Conservation (phyloP, 2,329 filamentous ascomycete species). For the Cladophialophora chaetospira region DNA sequence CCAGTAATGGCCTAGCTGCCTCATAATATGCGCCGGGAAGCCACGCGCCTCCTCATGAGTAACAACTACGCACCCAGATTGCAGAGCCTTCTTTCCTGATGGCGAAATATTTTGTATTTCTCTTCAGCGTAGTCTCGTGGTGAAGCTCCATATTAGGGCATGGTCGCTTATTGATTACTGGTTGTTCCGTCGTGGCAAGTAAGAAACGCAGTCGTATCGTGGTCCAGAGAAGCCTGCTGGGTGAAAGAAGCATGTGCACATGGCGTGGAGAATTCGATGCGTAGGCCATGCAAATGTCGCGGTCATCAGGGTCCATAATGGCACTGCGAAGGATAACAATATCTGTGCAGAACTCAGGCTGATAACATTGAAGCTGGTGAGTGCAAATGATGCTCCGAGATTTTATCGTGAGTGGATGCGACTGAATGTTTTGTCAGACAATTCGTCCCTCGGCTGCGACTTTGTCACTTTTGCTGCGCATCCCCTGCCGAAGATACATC, state of each 20-base stretch:
- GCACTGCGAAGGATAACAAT: no score
- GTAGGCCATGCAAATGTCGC: neutral
- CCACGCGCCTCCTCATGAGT: no score
- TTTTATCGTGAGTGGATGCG: constrained; percentile 6
- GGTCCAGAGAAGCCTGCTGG: neutral
- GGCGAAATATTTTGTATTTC: neutral
- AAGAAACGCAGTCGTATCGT: neutral
- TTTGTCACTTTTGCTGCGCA: constrained; percentile 6
- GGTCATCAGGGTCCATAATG: neutral
- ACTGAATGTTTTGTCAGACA: constrained; percentile 3
- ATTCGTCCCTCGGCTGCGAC: neutral
- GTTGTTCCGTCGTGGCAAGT: neutral
- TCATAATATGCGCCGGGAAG: no score
- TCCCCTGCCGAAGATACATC: constrained; percentile 7
- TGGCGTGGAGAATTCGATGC: neutral
- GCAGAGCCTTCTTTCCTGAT: no score
- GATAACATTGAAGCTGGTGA: no score
- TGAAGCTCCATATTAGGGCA: neutral
- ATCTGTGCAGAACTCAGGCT: no score
- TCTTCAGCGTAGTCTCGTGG: neutral
- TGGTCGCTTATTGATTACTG: neutral
- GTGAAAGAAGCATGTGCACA: neutral
- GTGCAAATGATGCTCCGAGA: no score
- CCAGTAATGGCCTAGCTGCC: neutral
- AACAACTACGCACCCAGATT: no score